These are phyloP conservation scores for Neofusicoccum laricinum DNA, from an alignment of 2,329 filamentous ascomycete species.

Conservation along the genomic window DNA sequence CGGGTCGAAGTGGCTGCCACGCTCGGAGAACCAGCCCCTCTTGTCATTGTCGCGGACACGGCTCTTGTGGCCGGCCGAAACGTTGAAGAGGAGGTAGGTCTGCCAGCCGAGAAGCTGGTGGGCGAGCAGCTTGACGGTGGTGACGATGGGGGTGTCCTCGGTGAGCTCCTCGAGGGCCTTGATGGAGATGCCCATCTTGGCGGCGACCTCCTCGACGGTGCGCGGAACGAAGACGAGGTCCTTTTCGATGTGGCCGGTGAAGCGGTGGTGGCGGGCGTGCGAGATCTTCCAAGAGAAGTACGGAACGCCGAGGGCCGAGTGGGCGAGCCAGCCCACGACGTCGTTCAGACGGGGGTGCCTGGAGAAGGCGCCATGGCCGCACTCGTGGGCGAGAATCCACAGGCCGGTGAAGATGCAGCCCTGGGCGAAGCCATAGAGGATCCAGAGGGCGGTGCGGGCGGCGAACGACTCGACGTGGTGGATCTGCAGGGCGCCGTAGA, in stretches of 20 bases:
- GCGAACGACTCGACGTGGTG: slow-evolving; percentile 46
- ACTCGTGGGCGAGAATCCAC: slow-evolving; percentile 71
- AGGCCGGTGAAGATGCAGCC: slow-evolving; percentile 65
- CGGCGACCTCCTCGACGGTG: slow-evolving; percentile 16
- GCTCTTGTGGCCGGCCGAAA: slow-evolving; percentile 14
- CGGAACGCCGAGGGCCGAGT: slow-evolving; percentile 64
- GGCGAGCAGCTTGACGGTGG: slow-evolving; percentile 53
- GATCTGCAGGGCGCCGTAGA: slow-evolving; percentile 54
- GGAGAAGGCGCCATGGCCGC: slow-evolving; percentile 68
- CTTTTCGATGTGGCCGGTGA: slow-evolving; percentile 65
- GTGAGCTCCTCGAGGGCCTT: slow-evolving; percentile 36
- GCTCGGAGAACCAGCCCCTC: slow-evolving; percentile 11
- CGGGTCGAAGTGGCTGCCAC: slow-evolving; percentile 57
- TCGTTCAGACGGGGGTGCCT: slow-evolving; percentile 57
- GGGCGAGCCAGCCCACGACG: slow-evolving; percentile 60
- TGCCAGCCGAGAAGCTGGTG: slow-evolving; percentile 67
- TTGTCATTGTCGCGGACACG: slow-evolving; percentile 13
- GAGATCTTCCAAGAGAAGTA: slow-evolving; percentile 73
- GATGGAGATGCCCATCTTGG: slow-evolving; percentile 19
- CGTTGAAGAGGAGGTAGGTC: slow-evolving; percentile 61
- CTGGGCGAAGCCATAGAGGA: slow-evolving; percentile 60
- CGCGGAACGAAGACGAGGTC: slow-evolving; percentile 47
- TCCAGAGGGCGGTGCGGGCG: slow-evolving; percentile 52
- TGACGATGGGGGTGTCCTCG: slow-evolving; percentile 62
- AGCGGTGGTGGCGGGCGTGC: slow-evolving; percentile 68